These are phyloP conservation scores for Ceratobasidium papillatum DNA, from an alignment of 1,284 basidiomycete species.

Conservation along the genomic window DNA sequence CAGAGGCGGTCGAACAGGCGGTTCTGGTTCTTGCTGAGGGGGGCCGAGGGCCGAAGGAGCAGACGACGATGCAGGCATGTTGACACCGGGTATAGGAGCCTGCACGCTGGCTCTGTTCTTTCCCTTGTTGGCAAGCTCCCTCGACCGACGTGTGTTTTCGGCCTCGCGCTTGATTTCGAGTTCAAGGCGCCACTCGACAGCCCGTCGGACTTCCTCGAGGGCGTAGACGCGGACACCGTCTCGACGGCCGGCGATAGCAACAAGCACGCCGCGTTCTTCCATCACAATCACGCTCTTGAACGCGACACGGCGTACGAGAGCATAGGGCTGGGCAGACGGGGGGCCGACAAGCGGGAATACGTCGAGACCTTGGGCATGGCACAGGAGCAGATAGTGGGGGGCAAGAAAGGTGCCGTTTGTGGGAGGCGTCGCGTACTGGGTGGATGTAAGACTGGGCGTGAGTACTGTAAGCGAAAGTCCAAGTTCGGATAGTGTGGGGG, in stretches of 20 bases:
- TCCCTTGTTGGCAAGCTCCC: constrained; percentile 29
- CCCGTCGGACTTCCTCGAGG: constrained; percentile 80
- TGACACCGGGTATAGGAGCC: not conserved
- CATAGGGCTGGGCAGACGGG: constrained; percentile 75
- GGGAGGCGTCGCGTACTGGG: constrained; percentile 79
- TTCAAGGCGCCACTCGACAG: constrained; percentile 84
- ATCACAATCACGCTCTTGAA: constrained; percentile 87
- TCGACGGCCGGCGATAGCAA: constrained; percentile 81
- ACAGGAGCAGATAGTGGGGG: constrained; percentile 81
- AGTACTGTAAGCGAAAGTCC: constrained; percentile 73
- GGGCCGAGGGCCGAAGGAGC: constrained; percentile 25
- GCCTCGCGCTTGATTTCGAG: constrained; percentile 71
- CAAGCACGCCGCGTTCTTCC: constrained; percentile 84
- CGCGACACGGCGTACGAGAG: constrained; percentile 76
- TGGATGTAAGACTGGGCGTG: constrained; percentile 71
- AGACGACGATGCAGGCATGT: constrained; percentile 22
- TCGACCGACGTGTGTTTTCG: constrained; percentile 56
- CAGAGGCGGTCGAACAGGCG: constrained; percentile 1
- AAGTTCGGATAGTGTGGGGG: constrained; percentile 76
- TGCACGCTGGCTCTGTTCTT: constrained; percentile 9
- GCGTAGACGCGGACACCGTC: constrained; percentile 86
- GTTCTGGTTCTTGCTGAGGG: not conserved
- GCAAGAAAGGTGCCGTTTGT: constrained; percentile 76
- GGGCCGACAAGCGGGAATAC: constrained; percentile 76
- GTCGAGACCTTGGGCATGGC: constrained; percentile 82